Percentiles rank a stretch among this genome's conserved stretches.
Evolutionary conservation across 1,284 basidiomycete genomes (phyloP).

Genomic region (Cutaneotrichosporon mucoides): DNA sequence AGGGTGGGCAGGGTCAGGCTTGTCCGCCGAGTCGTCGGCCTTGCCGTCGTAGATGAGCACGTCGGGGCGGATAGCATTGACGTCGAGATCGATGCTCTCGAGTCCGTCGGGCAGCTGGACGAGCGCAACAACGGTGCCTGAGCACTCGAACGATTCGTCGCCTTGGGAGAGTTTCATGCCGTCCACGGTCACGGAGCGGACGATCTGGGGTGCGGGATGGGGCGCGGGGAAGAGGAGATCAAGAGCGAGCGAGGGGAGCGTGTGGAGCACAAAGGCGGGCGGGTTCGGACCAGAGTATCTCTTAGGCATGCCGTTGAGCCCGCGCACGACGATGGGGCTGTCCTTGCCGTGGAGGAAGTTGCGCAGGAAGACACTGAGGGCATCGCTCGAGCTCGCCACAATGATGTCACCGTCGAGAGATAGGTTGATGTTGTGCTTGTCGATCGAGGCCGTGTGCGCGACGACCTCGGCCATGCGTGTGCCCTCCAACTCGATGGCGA

Average conservation of each 20-base stretch:
- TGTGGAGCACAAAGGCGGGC: conserved; percentile 34
- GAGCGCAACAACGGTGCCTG: conserved; percentile 42
- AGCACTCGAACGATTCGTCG: conserved; percentile 29
- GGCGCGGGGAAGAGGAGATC: conserved; percentile 45
- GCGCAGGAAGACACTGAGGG: conserved; percentile 39
- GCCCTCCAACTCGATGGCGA: conserved; percentile 35
- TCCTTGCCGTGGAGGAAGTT: conserved; percentile 37
- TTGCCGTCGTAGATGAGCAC: conserved; percentile 46
- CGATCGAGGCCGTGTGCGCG: conserved; percentile 5
- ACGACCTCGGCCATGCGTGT: conserved; percentile 39
- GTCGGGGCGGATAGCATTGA: conserved; percentile 41
- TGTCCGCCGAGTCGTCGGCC: conserved; percentile 11
- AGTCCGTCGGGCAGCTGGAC: conserved; percentile 39
- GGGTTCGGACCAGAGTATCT: conserved; percentile 14
- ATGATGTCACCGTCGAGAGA: conserved; percentile 35
- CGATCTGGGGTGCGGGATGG: conserved; percentile 38
- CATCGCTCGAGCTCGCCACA: conserved; percentile 13
- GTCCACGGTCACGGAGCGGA: conserved; percentile 45
- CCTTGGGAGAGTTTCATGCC: conserved; percentile 32
- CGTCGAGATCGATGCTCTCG: conserved; percentile 30
- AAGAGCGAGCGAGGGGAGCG: conserved; percentile 30
- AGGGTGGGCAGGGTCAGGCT: conserved; percentile 15
- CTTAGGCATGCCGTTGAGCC: conserved; percentile 19
- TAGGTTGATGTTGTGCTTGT: conserved; percentile 25
- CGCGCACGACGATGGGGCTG: conserved; percentile 39